phyloP scores from a whole-genome alignment of 208 protist genomes.

The Giardia duodenalis region DNA sequence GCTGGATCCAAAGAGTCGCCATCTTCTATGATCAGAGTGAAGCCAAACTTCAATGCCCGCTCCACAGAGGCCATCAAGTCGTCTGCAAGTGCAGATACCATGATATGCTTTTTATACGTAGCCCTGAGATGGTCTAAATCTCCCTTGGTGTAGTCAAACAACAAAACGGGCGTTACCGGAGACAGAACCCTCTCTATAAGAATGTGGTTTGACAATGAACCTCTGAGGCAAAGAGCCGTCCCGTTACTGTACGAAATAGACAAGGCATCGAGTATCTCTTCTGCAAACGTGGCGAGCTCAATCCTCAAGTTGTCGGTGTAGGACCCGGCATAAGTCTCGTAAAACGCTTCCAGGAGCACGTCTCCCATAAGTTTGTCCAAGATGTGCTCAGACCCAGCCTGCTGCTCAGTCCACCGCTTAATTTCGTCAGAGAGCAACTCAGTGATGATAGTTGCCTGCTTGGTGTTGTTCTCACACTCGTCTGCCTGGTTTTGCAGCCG shows the following conservation, averaged over 20 bases:
- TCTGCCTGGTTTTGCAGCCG: neutral
- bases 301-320: neutral
- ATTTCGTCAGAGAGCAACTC: neutral
- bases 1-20: neutral
- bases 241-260: neutral
- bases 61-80: neutral
- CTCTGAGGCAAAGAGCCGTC: neutral
- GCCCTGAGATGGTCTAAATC: neutral
- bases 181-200: neutral
- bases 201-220: neutral
- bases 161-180: neutral
- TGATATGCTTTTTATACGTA: neutral
- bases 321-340: neutral
- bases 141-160: neutral
- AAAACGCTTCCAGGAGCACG: neutral
- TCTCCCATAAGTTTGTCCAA: neutral
- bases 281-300: neutral
- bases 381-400: neutral
- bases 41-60: neutral
- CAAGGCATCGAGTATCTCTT: neutral
- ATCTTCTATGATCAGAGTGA: neutral
- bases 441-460: neutral
- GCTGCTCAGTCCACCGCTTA: neutral
- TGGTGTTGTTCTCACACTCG: neutral
- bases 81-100: neutral